Evolutionary conservation across 805 yeast species (phyloP).

Genomic region (Candida glaebosa): DNA sequence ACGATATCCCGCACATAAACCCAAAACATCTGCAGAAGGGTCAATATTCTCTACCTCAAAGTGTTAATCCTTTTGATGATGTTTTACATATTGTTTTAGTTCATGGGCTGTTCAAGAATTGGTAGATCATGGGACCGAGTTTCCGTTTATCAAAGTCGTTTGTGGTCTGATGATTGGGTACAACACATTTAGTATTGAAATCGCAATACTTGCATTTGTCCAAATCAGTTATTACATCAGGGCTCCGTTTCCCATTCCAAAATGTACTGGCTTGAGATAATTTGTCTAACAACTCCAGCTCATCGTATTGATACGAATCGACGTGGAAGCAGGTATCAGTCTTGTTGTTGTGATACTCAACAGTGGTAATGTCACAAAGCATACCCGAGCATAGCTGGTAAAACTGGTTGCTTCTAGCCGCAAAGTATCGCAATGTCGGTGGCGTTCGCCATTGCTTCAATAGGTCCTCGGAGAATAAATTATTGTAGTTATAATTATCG

Average conservation of each 20-base stretch:
- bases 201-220: constrained; percentile 54
- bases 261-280: constrained; percentile 37
- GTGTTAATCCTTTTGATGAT: constrained; percentile 23
- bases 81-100: constrained; percentile 13
- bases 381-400: constrained; percentile 32
- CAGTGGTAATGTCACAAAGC: constrained; percentile 39
- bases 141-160: background rate
- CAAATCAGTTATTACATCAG: constrained; percentile 39
- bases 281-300: constrained; percentile 21
- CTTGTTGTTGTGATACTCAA: constrained; percentile 47
- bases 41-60: constrained; percentile 12
- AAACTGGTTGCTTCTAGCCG: constrained; percentile 52
- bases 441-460: constrained; percentile 48
- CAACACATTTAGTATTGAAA: constrained; percentile 31
- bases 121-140: constrained; percentile 8
- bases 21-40: constrained; percentile 26
- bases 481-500: constrained; percentile 15
- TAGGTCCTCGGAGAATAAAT: constrained; percentile 22
- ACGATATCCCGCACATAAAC: constrained; percentile 36
- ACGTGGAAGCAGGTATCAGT: constrained; percentile 37
- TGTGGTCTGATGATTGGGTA: constrained; percentile 16
- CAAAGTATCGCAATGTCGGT: constrained; percentile 53
- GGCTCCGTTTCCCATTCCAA: constrained; percentile 59
- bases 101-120: constrained; percentile 7
- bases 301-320: constrained; percentile 35